Evolutionary conservation across 345 rosid genomes (phyloP), one percentile per base, ranked within the genome.

Genomic region (Brassica juncea): DNA sequence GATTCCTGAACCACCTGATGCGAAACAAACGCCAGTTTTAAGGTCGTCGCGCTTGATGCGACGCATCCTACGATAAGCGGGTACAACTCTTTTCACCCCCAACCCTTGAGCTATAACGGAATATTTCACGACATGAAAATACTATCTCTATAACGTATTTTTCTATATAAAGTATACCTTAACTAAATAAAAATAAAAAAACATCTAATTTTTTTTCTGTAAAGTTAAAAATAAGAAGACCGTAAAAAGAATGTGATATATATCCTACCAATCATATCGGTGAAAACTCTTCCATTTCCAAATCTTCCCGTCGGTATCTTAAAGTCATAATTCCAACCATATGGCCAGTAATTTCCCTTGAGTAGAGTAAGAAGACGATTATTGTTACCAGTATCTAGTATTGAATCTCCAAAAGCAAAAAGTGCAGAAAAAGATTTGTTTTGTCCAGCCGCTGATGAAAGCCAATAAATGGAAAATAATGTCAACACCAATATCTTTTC

Each of bases 381-480:
- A 83, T 92, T 90, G 83, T 92, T 92, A n/a, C 97, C 91, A 0
- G 94, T 72, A 80, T 88, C 94, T 3, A 87, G 72, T 1, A 88
- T 81, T 28, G 97, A 92, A 73, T 92, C 94, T 6, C 97, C 94
- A 34, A 90, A 88, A 8, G 72, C 82, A 34, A 88, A 73, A 31
- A 87, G 1, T 0, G 89, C 92, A 0, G 92, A 86, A 52, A 89
- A 34, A 14, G 76, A 39, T 70, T 71, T 66, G 63, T 49, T 52
- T 0, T 37, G 21, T 52, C 57, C 67, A 39, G 80, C 52, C 21
- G 16, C 68, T 32, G 72, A 30, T 63, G 76, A 65, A 28, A 80
- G 1, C 4, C 71, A 57, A 65, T 71, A 57, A 75, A 64, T 44
- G 4, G 42, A 64, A 64, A 64, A 54, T 70, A 80, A 44, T 57